Evolutionary conservation across 2,329 filamentous ascomycete species (phyloP), one percentile per base, ranked within the genome.

Genomic region (Didymella sp.): DNA sequence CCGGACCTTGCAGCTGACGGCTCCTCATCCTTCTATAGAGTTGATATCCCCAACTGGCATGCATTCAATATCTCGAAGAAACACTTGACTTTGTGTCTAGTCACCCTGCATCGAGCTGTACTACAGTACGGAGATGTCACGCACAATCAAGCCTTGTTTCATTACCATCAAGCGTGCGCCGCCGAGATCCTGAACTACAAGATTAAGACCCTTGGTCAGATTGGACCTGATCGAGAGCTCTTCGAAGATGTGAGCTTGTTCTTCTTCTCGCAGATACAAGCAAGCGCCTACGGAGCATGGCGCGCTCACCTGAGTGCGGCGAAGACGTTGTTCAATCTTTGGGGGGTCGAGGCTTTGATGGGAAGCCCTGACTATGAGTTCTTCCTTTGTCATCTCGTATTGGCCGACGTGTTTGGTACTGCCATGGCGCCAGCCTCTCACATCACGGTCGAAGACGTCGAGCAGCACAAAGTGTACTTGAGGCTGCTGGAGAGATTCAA

Each of bases 231-330:
- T 15, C n/a, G 11, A 4, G 43, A 53, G 22, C 37, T 53, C 2
- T 53, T 53, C 13, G 51, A 47, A 9, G 43, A 47, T 19, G 41
- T 47, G 11, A 21, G 35, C n/a, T 22, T 53, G 15, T 47, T 53
- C 43, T 53, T 53, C 27, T 53, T 53, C 35, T 53, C 51, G 2
- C 43, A 53, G 7, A 41, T 53, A 12, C 51, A 53, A 22, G 35
- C 51, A 35, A 53, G 51, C 35, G 51, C 42, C 4, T 47, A 53
- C 43, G 51, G 43, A 21, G 43, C 51, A 12, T 53, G 51, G 43
- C 44, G 28, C 24, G 28, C 43, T 42, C 51, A 53, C 22, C 37
- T 47, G 33, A 53, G n/a, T 35, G 43, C 51, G 15, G 43, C 33
- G 11, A 47, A 53, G 13, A 47, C 35, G 3, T n/a, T 42, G 2